Percentiles rank a stretch among this genome's conserved stretches.
Conservation (phyloP, 2,329 filamentous ascomycete genomes). For the Calonectria crousiana region DNA sequence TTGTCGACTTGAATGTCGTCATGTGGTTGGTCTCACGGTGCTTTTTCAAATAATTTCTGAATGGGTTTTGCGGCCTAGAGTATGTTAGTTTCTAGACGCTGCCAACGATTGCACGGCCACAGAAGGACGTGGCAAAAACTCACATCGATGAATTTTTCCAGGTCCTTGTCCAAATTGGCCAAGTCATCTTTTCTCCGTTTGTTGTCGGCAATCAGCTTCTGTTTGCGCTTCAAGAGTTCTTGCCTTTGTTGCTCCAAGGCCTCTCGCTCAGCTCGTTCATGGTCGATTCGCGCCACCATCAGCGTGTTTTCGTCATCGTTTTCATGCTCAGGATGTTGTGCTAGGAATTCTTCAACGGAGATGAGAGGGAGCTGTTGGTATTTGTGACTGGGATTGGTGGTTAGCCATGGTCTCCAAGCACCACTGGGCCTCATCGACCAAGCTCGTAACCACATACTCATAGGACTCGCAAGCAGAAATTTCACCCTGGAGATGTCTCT, state of each 20-base stretch:
- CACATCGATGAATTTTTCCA: conserved; percentile 94
- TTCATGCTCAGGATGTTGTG: conserved; percentile 79
- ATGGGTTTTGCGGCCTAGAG: conserved; percentile 86
- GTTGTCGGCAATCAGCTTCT: conserved; percentile 77
- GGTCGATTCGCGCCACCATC: conserved; percentile 91
- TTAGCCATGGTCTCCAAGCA: conserved; percentile 17
- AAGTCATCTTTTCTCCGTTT: conserved; percentile 95
- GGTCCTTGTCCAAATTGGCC: conserved; percentile 88
- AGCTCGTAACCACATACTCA: conserved; percentile 73
- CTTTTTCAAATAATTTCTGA: conserved; percentile 86
- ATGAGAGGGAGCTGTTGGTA: conserved; percentile 89
- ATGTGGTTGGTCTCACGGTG: conserved; percentile 51
- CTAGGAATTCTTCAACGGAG: conserved; percentile 84
- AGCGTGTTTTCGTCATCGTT: conserved; percentile 81
- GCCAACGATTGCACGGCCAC: not conserved
- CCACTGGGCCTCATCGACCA: not conserved
- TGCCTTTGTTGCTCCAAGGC: conserved; percentile 87
- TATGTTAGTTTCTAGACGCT: conserved; percentile 30
- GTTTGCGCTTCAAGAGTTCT: conserved; percentile 76
- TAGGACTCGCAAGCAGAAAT: conserved; percentile 92
- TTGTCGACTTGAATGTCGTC: not conserved
- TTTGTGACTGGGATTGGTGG: conserved; percentile 74
- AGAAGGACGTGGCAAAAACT: conserved; percentile 47
- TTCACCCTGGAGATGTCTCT: conserved; percentile 89
- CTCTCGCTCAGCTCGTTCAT: conserved; percentile 88